Percentiles rank a stretch among this genome's conserved stretches.
Conservation (phyloP, 129 eudicot genomes). For the Rutidosis leptorrhynchoides region DNA sequence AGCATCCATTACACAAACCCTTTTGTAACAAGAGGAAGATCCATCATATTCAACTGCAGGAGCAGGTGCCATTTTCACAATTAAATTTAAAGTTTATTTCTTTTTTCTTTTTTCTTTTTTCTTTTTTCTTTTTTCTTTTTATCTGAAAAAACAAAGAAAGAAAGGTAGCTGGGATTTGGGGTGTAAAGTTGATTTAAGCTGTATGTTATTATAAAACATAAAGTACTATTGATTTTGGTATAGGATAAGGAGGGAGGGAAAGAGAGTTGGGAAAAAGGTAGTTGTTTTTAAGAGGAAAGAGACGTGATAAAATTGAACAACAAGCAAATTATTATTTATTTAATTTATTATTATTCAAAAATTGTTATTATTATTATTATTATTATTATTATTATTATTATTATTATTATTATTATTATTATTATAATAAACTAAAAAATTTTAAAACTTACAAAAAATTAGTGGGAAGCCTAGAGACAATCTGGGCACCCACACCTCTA, state of each 20-base stretch:
- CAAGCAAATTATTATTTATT: neutral
- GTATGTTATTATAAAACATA: neutral
- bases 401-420: no score
- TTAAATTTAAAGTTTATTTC: neutral
- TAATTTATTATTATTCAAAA: neutral
- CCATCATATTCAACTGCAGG: slow-evolving; percentile 21
- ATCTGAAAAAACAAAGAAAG: neutral
- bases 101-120: neutral
- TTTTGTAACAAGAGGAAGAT: slow-evolving; percentile 33
- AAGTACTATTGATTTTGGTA: slow-evolving; percentile 14
- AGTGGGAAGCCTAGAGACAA: no score
- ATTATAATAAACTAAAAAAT: no score
- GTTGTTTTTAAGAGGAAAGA: slow-evolving; percentile 37
- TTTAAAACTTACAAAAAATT: no score
- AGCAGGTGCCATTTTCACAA: slow-evolving; percentile 29
- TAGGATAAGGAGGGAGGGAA: slow-evolving; percentile 26
- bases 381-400: neutral
- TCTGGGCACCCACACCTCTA: no score
- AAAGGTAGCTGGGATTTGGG: neutral
- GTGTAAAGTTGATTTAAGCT: neutral
- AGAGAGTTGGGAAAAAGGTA: slow-evolving; percentile 58
- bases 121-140: neutral
- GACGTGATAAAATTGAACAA: neutral
- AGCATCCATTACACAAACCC: slow-evolving; percentile 82
- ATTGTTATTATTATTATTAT: neutral